Conservation (phyloP, 169 alveolate genomes). For the Babesia sp. region DNA sequence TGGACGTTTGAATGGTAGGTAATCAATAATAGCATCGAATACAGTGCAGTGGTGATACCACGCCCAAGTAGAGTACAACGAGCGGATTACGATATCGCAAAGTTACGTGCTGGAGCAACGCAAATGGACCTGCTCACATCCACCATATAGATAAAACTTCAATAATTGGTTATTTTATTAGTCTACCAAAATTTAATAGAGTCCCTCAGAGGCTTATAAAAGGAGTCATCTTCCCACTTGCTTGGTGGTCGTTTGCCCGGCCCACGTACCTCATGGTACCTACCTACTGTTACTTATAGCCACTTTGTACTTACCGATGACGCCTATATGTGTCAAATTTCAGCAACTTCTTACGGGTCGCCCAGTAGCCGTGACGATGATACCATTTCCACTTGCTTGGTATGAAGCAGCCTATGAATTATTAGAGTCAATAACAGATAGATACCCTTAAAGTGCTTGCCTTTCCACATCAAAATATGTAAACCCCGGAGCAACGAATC, state of each 20-base stretch:
- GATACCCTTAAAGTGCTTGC: slow-evolving; percentile 27
- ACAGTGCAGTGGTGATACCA: slow-evolving; percentile 45
- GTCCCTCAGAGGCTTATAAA: slow-evolving; percentile 77
- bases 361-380: slow-evolving; percentile 89
- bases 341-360: slow-evolving; percentile 82
- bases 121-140: slow-evolving; percentile 23
- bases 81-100: slow-evolving; percentile 67
- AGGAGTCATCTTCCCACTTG: slow-evolving; percentile 79
- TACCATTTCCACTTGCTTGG: slow-evolving; percentile 88
- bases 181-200: slow-evolving; percentile 77
- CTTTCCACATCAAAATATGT: slow-evolving; percentile 23
- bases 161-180: neutral
- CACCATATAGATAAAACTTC: neutral
- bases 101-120: slow-evolving; percentile 48
- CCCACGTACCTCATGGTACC: slow-evolving; percentile 86
- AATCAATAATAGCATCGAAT: neutral
- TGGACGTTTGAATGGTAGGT: slow-evolving; percentile 75
- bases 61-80: slow-evolving; percentile 58
- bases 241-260: slow-evolving; percentile 74
- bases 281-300: slow-evolving; percentile 1
- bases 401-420: slow-evolving; percentile 28
- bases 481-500: neutral
- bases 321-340: slow-evolving; percentile 81
- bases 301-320: slow-evolving; percentile 68
- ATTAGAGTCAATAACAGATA: neutral